Evolutionary conservation across 371 early-diverging fungal species (phyloP), one percentile per base, ranked within the genome.

Genomic region (Lichtheimia hyalospora): DNA sequence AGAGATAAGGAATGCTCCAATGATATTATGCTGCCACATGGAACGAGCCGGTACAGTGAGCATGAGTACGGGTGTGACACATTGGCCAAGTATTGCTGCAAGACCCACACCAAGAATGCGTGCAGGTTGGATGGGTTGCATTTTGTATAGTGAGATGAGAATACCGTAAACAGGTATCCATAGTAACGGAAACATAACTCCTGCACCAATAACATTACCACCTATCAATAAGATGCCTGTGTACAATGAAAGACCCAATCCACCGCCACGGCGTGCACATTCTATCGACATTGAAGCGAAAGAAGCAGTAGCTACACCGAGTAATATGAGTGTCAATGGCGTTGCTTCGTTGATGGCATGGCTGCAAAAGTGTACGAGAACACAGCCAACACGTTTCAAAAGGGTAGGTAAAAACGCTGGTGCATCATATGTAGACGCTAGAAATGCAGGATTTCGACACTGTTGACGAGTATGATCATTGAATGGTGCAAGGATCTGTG

Each of bases 321-420:
- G 5, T 21, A 56, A 43, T 43, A 25, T 44, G 23, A 56, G 16
- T 23, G 43, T 25, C 23, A 56, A 27, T 0, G 56, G 44, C 2
- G 24, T 5, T 13, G 56, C 42, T 7, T 56, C 44, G n/a, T 40
- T 40, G 6, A 56, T 41, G 13, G 56, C 56, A 16, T 56, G 56
- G 14, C 44, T 21, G n/a, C 56, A 42, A 44, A 56, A 56, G 4
- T 44, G 43, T 2, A 56, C 56, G 14, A 56, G 56, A 7, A 56
- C 44, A 25, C 56, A 56, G 15, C 40, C 56, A n/a, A 56, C 23
- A 10, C 44, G 56, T n/a, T 56, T 46, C 46, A 46, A 20, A 18
- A 46, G 46, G n/a, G 6, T 46, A 10, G n/a, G 46, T 20, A 20
- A 18, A 10, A 46, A 46, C n/a, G 46, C 6, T 18, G 46, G 46